Evolutionary conservation across 192 early-diverging fungal species (phyloP).

Genomic region (Coemansia sp.): DNA sequence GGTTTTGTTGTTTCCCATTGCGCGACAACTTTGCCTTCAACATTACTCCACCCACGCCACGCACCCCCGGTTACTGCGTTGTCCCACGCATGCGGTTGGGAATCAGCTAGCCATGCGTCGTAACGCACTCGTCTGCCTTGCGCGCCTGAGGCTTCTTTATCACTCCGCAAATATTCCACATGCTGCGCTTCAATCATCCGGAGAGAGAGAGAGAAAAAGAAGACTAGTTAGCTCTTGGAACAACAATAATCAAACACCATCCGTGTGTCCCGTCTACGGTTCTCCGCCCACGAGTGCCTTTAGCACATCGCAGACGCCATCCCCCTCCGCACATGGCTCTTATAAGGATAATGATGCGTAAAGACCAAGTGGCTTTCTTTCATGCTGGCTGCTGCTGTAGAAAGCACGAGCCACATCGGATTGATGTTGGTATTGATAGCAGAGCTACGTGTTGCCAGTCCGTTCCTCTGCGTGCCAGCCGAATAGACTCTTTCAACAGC

Average conservation of each 20-base stretch:
- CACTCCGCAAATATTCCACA: background rate
- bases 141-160: background rate
- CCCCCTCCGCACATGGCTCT: background rate
- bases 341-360: background rate
- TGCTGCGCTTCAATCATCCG: background rate
- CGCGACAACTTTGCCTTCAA: too few relatives aligned
- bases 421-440: background rate
- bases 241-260: background rate
- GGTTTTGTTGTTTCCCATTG: background rate
- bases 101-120: background rate
- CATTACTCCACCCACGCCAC: too few relatives aligned
- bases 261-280: background rate
- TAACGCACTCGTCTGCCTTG: too few relatives aligned
- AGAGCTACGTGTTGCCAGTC: too few relatives aligned
- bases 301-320: background rate
- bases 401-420: background rate
- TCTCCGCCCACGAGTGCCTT: background rate
- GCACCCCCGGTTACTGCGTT: background rate
- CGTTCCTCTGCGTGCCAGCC: background rate
- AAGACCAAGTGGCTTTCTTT: background rate
- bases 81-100: background rate
- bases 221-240: too few relatives aligned
- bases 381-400: background rate
- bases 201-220: too few relatives aligned
- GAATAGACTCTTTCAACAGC: background rate